Conservation (phyloP, 257 asterid genomes). For the Ocimum tenuiflorum region DNA sequence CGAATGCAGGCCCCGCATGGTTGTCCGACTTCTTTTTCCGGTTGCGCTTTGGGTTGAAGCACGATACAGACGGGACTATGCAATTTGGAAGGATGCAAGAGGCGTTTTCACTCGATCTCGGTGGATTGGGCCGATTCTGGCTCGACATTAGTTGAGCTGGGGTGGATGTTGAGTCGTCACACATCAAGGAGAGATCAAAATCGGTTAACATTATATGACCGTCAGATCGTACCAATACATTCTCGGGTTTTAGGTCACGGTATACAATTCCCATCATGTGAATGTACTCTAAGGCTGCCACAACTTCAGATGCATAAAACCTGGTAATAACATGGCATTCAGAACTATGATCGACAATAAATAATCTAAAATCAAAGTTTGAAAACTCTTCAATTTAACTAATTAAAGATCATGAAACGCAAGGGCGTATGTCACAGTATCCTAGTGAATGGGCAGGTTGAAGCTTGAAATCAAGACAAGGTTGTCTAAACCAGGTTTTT, state of each 20-base stretch:
- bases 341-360: neutral
- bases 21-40: slow-evolving; percentile 45
- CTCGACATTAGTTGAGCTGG: slow-evolving; percentile 59
- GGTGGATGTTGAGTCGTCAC: slow-evolving; percentile 54
- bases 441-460: neutral
- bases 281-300: slow-evolving; percentile 63
- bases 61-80: slow-evolving; percentile 56
- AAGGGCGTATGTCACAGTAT: neutral
- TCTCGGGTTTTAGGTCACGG: slow-evolving; percentile 76
- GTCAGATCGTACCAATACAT: slow-evolving; percentile 58
- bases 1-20: slow-evolving; percentile 38
- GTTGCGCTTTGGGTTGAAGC: slow-evolving; percentile 51
- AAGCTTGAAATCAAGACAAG: slow-evolving; percentile 3
- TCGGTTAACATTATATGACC: slow-evolving; percentile 80
- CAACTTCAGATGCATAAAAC: slow-evolving; percentile 68
- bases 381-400: neutral
- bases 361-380: neutral
- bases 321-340: slow-evolving; percentile 25
- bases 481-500: slow-evolving; percentile 14
- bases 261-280: slow-evolving; percentile 79
- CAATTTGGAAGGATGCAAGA: slow-evolving; percentile 71
- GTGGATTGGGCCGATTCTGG: slow-evolving; percentile 28
- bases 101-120: slow-evolving; percentile 20
- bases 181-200: slow-evolving; percentile 61
- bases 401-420: neutral